phyloP scores from a whole-genome alignment of 768 basidiomycete genomes.

The Rhodosporidiobolus sp. region DNA sequence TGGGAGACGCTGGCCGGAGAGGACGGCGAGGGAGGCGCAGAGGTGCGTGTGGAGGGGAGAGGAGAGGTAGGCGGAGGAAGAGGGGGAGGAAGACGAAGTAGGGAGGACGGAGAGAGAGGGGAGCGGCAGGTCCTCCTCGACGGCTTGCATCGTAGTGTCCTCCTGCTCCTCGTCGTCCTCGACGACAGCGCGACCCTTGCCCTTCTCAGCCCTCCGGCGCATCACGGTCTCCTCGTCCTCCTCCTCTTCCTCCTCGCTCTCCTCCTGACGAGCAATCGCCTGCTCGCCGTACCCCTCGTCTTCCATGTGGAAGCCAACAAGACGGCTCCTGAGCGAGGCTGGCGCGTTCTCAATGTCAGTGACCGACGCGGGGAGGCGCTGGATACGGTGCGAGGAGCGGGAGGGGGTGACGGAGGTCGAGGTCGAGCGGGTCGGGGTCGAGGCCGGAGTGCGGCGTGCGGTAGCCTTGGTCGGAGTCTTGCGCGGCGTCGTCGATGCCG shows the following conservation, averaged over 20 bases:
- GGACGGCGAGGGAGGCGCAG: constrained; percentile 29
- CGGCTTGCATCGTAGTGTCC: constrained; percentile 13
- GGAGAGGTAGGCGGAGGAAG: constrained; percentile 13
- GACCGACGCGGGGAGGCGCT: constrained; percentile 12
- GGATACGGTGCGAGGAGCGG: constrained; percentile 18
- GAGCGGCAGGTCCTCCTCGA: neutral
- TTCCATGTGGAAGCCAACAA: constrained; percentile 36
- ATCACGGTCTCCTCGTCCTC: neutral
- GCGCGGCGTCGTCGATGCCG: constrained; percentile 10
- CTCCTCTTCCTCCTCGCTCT: constrained; percentile 4
- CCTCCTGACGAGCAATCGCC: neutral
- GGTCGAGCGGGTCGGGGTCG: neutral
- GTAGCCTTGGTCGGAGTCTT: constrained; percentile 2
- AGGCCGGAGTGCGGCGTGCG: neutral
- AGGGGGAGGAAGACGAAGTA: constrained; percentile 12
- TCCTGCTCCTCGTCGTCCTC: constrained; percentile 20
- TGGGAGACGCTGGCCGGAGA: constrained; percentile 20
- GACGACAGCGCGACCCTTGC: constrained; percentile 8
- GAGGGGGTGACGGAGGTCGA: constrained; percentile 12
- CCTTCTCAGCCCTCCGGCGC: constrained; percentile 1
- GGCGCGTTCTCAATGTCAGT: constrained; percentile 26
- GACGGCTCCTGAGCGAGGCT: neutral
- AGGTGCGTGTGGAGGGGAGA: neutral
- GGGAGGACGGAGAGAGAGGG: neutral
- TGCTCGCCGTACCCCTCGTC: constrained; percentile 29